These are phyloP conservation scores for Puccinia horiana DNA, from an alignment of 1,284 basidiomycete species.

Conservation along the genomic window DNA sequence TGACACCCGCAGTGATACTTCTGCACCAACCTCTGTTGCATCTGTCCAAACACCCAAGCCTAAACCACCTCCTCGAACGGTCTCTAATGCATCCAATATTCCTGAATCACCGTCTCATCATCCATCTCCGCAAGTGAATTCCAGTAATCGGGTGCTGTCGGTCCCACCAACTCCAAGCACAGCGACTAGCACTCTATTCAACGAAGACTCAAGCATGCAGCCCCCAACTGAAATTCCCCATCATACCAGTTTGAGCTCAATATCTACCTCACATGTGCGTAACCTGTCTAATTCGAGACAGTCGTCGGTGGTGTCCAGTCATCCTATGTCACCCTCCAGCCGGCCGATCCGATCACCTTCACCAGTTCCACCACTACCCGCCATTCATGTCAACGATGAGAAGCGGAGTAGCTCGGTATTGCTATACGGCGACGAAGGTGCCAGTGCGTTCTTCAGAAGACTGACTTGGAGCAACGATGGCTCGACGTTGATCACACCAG, in stretches of 20 bases:
- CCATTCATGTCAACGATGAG: slow-evolving; percentile 65
- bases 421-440: slow-evolving; percentile 92
- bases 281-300: slow-evolving; percentile 50
- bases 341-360: slow-evolving; percentile 89
- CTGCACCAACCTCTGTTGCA: slow-evolving; percentile 19
- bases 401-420: slow-evolving; percentile 61
- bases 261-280: slow-evolving; percentile 11
- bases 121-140: slow-evolving; percentile 62
- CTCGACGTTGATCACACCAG: slow-evolving; percentile 85
- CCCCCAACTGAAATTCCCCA: slow-evolving; percentile 41
- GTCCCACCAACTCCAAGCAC: slow-evolving; percentile 68
- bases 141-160: slow-evolving; percentile 65
- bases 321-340: slow-evolving; percentile 65
- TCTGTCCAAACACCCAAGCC: slow-evolving; percentile 10
- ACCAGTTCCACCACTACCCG: slow-evolving; percentile 83
- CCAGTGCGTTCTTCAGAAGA: slow-evolving; percentile 91
- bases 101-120: slow-evolving; percentile 62
- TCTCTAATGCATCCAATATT: slow-evolving; percentile 18
- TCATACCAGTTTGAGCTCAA: slow-evolving; percentile 16
- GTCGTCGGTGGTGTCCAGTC: slow-evolving; percentile 59
- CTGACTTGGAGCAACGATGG: slow-evolving; percentile 94
- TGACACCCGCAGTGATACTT: slow-evolving; percentile 25
- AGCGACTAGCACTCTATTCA: slow-evolving; percentile 29
- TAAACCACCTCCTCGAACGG: slow-evolving; percentile 18
- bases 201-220: slow-evolving; percentile 41